Base-by-base conservation (phyloP, 306 rosid genomes). In the Cicer pinnatifidum region DNA sequence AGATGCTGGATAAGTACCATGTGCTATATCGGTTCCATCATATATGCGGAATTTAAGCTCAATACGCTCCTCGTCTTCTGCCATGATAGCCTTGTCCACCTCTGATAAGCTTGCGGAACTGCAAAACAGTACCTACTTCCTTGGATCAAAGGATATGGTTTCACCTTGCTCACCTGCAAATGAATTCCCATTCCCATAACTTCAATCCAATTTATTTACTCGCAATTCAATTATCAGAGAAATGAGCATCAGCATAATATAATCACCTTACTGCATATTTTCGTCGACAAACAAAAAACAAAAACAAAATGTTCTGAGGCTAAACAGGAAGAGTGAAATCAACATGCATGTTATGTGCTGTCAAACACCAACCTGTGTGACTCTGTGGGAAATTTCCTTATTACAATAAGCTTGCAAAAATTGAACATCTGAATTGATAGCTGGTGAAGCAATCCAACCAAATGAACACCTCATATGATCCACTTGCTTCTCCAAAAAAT, bases 11-110 rank as follows among this genome's bases (percentile, higher is more conserved):
- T 88, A 88, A 66, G 78, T 62, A 23, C 63, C 58, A 43, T 85
- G 90, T 19, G 87, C 90, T 75, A 91, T 84, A 79, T 91, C 97
- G 0, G 97, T 87, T 78, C 94, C 97, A 68, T 91, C 97, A 67
- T 78, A 90, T 50, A 90, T 83, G 52, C 93, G 85, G 75, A 90
- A 90, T 46, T 87, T 88, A 81, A 90, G 90, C 65, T 85, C 89
- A 45, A 85, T 67, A 41, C 28, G 19, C 43, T 73, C 89, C 75
- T 85, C 85, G 57, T 81, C 84, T 77, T 78, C 85, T 65, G 86
- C 89, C 97, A 88, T 90, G 28, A 69, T 71, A 75, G 50, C 40
- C 28, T 35, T 67, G 20, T 71, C 67, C 73, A 73, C 81, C 83
- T 78, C 72, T 65, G 8, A 59, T 72, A 81, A 79, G 76, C 85